Conservation (phyloP, 331 rosid genomes). For the Telfairia occidentalis region DNA sequence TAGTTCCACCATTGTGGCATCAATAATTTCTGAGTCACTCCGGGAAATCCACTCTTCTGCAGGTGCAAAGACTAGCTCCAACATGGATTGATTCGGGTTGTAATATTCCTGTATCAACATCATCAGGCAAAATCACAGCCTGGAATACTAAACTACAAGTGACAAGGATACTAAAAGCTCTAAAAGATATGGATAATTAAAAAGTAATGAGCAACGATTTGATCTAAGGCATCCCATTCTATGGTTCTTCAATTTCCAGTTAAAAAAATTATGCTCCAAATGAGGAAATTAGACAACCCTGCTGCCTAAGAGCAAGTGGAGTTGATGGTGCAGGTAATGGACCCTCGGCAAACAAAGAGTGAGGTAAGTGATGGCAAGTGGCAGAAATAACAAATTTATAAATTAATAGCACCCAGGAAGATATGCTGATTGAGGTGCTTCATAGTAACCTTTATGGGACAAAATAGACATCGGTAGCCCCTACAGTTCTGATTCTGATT, state of each 20-base stretch:
- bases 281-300: not conserved
- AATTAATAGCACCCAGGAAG: too few species aligned
- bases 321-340: not conserved
- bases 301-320: not conserved
- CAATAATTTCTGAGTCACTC: conserved; percentile 71
- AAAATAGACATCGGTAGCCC: too few species aligned
- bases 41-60: conserved; percentile 92
- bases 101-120: conserved; percentile 63
- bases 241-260: not conserved
- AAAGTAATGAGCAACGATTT: not conserved
- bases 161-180: not conserved
- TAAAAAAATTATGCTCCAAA: not conserved
- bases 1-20: conserved; percentile 82
- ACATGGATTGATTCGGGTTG: conserved; percentile 78
- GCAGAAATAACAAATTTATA: not conserved
- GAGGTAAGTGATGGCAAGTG: not conserved
- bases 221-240: not conserved
- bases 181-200: not conserved
- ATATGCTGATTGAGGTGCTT: too few species aligned
- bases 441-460: too few species aligned
- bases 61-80: conserved; percentile 96
- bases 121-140: not conserved
- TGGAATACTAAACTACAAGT: not conserved
- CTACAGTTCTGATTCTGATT: too few species aligned
- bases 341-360: too few species aligned